Base-by-base conservation (phyloP, 176 grass and related monocot genomes). In the Pontederia paniculata region DNA sequence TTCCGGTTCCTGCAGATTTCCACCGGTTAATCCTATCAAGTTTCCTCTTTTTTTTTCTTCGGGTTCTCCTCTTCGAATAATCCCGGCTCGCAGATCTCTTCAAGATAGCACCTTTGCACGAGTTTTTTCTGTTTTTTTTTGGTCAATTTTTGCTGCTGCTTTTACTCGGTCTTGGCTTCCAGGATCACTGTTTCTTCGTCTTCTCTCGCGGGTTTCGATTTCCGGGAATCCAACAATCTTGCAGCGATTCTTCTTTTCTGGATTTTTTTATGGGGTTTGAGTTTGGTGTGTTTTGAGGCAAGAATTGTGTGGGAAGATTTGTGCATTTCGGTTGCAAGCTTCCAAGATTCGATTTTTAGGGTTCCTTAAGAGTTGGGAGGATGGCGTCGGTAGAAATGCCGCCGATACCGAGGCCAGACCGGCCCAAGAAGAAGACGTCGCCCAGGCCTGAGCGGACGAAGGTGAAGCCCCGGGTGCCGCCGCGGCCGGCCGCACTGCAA, bases 311-410 rank as follows among this genome's bases (percentile, higher is more conserved):
- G 16, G 4, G 48, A 19, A 53, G 31, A 54, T 31, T 19, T 9
- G 48, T 42, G 20, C 18, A 51, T 49, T 28, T 31, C 20, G 3
- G 2, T 18, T 9, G 23, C 10, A 21, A 42, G n/a, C 53, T 21
- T 53, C 3, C 12, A 44, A 44, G 48, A 28, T 42, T 51, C 50
- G 51, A 69, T 62, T 14, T 61, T 45, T 54, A 12, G 54, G 10
- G 25, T 20, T 28, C 48, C 57, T 51, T 50, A 48, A 50, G 20
- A 46, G 22, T 52, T 44, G 78, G 58, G 31, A 55, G 31, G 59
- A 98, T 98, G 93, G 78, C 93, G 51, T 91, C 93, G 12, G 86
- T 78, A 48, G 80, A 86, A 45, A 80, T 90, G 67, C 65, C 73
- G 67, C 65, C 73, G 62, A 82, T 25, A 11, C 31, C 48, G 12